Conservation (phyloP, 148 eudicot genomes). For the Cornus controversa region DNA sequence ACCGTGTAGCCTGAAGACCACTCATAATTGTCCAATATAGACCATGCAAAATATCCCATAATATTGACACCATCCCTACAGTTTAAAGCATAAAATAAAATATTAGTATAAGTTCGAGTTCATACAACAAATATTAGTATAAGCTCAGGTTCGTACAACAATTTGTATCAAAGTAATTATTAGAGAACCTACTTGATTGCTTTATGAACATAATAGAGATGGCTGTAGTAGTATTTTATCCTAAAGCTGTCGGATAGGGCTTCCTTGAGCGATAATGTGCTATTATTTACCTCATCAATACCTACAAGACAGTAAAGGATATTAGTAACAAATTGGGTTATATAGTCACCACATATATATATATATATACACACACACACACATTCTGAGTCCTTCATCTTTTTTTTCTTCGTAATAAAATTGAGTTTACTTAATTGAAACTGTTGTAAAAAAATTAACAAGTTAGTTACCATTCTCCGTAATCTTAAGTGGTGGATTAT, state of each 20-base stretch:
- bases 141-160: no score
- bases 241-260: conserved; percentile 34
- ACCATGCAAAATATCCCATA: conserved; percentile 15
- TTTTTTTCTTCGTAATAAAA: no score
- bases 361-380: no score
- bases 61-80: conserved; percentile 1
- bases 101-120: neutral
- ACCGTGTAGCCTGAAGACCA: conserved; percentile 12
- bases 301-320: no score
- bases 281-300: conserved; percentile 34
- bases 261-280: conserved; percentile 28
- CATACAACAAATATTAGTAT: no score
- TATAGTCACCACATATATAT: no score
- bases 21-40: conserved; percentile 13
- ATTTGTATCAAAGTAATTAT: neutral
- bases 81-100: neutral
- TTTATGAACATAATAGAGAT: conserved; percentile 32
- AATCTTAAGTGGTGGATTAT: conserved; percentile 42
- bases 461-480: conserved; percentile 48
- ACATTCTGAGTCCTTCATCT: neutral
- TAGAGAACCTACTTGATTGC: conserved; percentile 40
- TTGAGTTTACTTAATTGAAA: no score
- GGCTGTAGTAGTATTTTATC: conserved; percentile 41
- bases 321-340: no score
- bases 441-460: no score